phyloP scores from a whole-genome alignment of 2,329 filamentous ascomycete genomes.

The Fusarium aywerte region DNA sequence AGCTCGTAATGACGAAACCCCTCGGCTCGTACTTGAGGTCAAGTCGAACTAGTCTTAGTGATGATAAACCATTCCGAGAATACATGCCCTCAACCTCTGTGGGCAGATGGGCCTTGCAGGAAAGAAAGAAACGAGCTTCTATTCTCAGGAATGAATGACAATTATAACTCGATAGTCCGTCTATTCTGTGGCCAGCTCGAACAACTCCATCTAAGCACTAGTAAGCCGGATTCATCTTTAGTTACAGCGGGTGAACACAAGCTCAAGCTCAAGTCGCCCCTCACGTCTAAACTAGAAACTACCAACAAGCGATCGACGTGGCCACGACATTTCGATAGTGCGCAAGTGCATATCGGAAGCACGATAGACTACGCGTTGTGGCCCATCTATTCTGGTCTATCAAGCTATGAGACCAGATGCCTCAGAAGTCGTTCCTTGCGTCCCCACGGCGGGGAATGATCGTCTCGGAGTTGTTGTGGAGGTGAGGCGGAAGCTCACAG shows the following conservation, averaged over 20 bases:
- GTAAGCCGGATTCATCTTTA: conserved; percentile 11
- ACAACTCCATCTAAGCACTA: neutral
- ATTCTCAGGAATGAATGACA: conserved; percentile 17
- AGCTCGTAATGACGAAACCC: neutral
- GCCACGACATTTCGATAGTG: conserved; percentile 23
- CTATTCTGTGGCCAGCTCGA: neutral
- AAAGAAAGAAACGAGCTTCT: neutral
- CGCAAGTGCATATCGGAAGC: neutral
- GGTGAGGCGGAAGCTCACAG: conserved; percentile 17
- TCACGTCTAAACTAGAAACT: conserved; percentile 7
- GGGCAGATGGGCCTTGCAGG: neutral
- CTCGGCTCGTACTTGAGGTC: neutral
- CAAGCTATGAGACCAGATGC: conserved; percentile 17
- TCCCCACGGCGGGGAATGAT: conserved; percentile 26
- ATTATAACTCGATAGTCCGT: conserved; percentile 1
- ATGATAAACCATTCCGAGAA: neutral
- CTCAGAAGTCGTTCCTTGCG: conserved; percentile 25
- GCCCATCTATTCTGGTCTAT: conserved; percentile 5
- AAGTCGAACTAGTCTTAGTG: neutral
- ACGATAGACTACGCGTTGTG: neutral
- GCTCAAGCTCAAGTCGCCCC: conserved; percentile 4
- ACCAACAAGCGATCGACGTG: conserved; percentile 14
- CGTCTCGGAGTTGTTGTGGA: conserved; percentile 30
- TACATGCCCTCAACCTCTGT: neutral
- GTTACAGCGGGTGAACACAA: conserved; percentile 9